Evolutionary conservation across 2,329 filamentous ascomycete genomes (phyloP).

Genomic region (Ilyonectria destructans): DNA sequence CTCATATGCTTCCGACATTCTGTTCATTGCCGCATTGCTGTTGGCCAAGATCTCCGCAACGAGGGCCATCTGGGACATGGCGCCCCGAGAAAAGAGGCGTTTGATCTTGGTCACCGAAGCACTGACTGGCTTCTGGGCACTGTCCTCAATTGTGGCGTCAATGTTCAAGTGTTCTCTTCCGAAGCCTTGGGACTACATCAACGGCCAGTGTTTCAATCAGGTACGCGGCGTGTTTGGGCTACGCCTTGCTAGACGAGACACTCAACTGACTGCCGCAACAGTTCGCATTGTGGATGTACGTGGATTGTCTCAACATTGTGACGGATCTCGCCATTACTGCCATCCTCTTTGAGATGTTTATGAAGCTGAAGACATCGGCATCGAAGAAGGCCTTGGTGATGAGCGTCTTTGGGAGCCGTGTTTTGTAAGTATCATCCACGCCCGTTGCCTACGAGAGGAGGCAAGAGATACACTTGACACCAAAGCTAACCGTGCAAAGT

Average conservation of each 20-base stretch:
- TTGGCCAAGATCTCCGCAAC: conserved; percentile 42
- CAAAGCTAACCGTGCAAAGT: conserved; percentile 25
- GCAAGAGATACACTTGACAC: background rate
- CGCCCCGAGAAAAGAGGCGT: conserved; percentile 32
- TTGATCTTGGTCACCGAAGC: conserved; percentile 31
- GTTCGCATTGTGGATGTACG: conserved; percentile 33
- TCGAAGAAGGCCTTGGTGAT: conserved; percentile 34
- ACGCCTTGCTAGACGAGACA: background rate
- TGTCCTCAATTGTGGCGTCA: conserved; percentile 29
- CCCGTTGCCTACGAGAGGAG: background rate
- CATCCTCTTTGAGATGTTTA: conserved; percentile 30
- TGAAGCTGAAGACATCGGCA: conserved; percentile 23
- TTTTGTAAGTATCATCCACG: conserved; percentile 19
- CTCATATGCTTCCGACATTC: conserved; percentile 35
- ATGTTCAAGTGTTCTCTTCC: conserved; percentile 40
- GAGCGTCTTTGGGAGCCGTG: conserved; percentile 33
- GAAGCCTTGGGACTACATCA: conserved; percentile 38
- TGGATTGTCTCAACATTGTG: conserved; percentile 34
- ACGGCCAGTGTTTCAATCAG: conserved; percentile 37
- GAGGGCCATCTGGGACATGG: conserved; percentile 39
- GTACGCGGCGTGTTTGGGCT: conserved; percentile 18
- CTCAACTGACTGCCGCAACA: background rate
- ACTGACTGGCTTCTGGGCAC: conserved; percentile 32
- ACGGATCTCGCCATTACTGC: conserved; percentile 29
- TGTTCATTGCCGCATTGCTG: conserved; percentile 33